Percentiles rank a stretch among this genome's conserved stretches.
Conservation (phyloP, 2,329 filamentous ascomycete genomes). For the Chrysoporthe deuterocubensis region DNA sequence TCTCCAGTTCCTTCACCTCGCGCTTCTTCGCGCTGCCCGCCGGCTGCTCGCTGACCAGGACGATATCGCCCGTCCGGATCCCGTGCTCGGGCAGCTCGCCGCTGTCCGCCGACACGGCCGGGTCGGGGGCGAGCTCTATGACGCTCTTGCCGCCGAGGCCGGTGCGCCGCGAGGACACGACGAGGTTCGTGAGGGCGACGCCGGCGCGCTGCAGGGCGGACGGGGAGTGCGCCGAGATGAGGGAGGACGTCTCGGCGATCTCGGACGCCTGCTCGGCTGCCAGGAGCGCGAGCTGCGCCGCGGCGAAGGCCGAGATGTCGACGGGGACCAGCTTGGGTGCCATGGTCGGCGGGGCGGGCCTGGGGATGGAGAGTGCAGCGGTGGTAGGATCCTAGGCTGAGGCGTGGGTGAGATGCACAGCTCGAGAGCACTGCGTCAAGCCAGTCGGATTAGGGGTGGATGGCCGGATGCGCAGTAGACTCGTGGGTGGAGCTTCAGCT, state of each 20-base stretch:
- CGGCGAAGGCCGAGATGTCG: slow-evolving; percentile 71
- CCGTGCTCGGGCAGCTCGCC: slow-evolving; percentile 74
- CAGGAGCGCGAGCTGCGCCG: slow-evolving; percentile 72
- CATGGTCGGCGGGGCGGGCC: slow-evolving; percentile 36
- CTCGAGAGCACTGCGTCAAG: background rate
- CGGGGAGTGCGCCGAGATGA: slow-evolving; percentile 71
- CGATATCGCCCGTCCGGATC: slow-evolving; percentile 76
- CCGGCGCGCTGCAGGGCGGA: slow-evolving; percentile 73
- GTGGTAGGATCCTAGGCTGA: no score
- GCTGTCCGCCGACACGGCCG: slow-evolving; percentile 55
- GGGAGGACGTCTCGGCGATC: slow-evolving; percentile 68
- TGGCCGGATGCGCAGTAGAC: no score
- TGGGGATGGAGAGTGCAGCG: no score
- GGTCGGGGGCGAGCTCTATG: slow-evolving; percentile 69
- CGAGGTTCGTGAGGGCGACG: slow-evolving; percentile 78
- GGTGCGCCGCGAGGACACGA: slow-evolving; percentile 76
- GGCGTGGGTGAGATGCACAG: no score
- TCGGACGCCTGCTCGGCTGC: slow-evolving; percentile 74
- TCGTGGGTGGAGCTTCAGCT: no score
- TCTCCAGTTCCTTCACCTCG: slow-evolving; percentile 72
- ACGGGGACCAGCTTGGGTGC: slow-evolving; percentile 37
- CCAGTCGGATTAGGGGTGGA: background rate
- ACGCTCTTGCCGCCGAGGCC: slow-evolving; percentile 91
- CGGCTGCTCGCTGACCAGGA: slow-evolving; percentile 75
- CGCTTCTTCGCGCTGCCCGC: slow-evolving; percentile 72